These are phyloP conservation scores for Botrytis paeoniae DNA, from an alignment of 2,329 filamentous ascomycete genomes.

Conservation along the genomic window DNA sequence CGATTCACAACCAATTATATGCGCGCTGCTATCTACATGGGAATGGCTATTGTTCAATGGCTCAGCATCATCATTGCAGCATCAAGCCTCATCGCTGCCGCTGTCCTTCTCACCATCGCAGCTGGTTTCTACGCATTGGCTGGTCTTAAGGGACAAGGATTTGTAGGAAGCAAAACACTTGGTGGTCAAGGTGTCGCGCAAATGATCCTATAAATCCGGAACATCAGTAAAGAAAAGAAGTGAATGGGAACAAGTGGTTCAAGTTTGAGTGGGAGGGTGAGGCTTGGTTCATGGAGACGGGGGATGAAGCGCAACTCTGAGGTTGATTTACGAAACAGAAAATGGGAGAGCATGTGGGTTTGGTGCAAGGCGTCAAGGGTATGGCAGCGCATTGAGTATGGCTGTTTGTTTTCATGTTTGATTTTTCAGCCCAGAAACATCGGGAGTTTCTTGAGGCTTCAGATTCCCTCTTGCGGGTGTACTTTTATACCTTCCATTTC, in stretches of 20 bases:
- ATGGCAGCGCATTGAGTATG: slow-evolving; percentile 25
- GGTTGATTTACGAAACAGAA: slow-evolving; percentile 20
- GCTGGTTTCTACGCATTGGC: slow-evolving; percentile 77
- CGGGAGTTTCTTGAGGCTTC: slow-evolving; percentile 8
- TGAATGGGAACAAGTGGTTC: not conserved
- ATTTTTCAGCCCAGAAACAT: slow-evolving; percentile 1
- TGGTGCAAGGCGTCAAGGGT: slow-evolving; percentile 28
- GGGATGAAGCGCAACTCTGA: not conserved
- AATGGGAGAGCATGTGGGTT: slow-evolving; percentile 26
- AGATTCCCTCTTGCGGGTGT: slow-evolving; percentile 20
- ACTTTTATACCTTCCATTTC: slow-evolving; percentile 28
- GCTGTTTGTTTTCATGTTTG: slow-evolving; percentile 25
- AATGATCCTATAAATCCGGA: slow-evolving; percentile 78
- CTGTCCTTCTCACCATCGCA: slow-evolving; percentile 74
- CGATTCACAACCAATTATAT: slow-evolving; percentile 95
- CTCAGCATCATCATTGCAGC: slow-evolving; percentile 64
- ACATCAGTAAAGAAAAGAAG: not conserved
- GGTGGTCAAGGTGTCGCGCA: slow-evolving; percentile 91
- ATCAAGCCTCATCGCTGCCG: slow-evolving; percentile 81
- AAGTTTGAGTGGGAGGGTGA: not conserved
- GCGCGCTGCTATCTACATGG: slow-evolving; percentile 80
- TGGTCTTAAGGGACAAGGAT: slow-evolving; percentile 77
- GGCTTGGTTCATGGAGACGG: not conserved
- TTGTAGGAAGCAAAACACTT: slow-evolving; percentile 91
- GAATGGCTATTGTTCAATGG: slow-evolving; percentile 83